phyloP scores from a whole-genome alignment of 2,329 filamentous ascomycete genomes.

The Clarireedia paspali region DNA sequence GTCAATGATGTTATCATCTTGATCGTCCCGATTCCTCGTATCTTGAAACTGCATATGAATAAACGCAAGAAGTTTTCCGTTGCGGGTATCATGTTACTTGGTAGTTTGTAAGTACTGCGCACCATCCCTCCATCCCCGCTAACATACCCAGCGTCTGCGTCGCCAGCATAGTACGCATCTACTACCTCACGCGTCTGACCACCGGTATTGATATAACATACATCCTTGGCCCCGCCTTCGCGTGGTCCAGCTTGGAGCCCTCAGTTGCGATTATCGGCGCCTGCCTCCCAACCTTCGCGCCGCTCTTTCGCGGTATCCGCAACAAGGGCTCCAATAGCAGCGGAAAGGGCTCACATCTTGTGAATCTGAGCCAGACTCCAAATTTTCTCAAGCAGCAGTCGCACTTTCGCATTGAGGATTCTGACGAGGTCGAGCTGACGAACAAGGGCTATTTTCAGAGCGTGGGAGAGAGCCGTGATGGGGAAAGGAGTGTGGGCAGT shows the following conservation, averaged over 20 bases:
- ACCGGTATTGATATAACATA: neutral
- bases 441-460: constrained; percentile 1
- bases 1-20: constrained; percentile 2
- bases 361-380: neutral
- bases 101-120: neutral
- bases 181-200: neutral
- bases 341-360: neutral
- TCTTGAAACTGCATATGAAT: constrained; percentile 1
- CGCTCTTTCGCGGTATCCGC: neutral
- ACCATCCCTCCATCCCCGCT: neutral
- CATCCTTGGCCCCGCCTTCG: constrained; percentile 1
- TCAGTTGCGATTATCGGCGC: neutral
- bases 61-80: constrained; percentile 3
- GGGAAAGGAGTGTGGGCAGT: neutral
- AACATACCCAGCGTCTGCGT: neutral
- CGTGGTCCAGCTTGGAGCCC: neutral
- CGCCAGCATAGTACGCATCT: constrained; percentile 3
- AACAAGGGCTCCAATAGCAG: neutral
- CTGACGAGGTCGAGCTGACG: neutral
- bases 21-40: constrained; percentile 1
- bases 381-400: constrained; percentile 1
- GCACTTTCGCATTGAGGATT: neutral
- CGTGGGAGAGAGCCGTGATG: neutral
- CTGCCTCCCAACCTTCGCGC: constrained; percentile 2
- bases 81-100: neutral